Evolutionary conservation across 176 grass and related monocot species (phyloP).

Genomic region (Lolium multiflorum): DNA sequence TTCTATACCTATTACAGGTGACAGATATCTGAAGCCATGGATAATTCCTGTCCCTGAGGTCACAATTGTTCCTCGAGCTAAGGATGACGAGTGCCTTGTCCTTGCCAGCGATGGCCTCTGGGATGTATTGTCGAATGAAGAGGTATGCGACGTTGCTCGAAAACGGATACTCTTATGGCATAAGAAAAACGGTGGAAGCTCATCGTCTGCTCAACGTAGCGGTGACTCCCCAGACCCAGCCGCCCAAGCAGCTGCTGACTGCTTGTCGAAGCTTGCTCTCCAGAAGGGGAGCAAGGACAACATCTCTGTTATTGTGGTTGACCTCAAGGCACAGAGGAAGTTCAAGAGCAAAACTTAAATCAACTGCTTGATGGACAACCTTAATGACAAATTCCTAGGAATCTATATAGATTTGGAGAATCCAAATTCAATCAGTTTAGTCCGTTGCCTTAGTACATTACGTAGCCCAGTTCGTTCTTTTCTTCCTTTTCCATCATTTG

Average conservation of each 20-base stretch:
- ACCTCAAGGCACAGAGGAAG: slow-evolving; percentile 90
- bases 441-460: slow-evolving; percentile 49
- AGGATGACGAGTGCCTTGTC: slow-evolving; percentile 88
- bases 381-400: slow-evolving; percentile 41
- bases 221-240: slow-evolving; percentile 64
- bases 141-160: slow-evolving; percentile 79
- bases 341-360: slow-evolving; percentile 82
- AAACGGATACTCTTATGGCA: slow-evolving; percentile 85
- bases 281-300: slow-evolving; percentile 97
- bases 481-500: slow-evolving; percentile 37
- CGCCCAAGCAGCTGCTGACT: slow-evolving; percentile 83
- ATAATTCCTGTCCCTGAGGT: slow-evolving; percentile 92
- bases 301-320: slow-evolving; percentile 84
- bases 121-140: slow-evolving; percentile 89
- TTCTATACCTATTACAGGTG: slow-evolving; percentile 52
- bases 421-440: slow-evolving; percentile 58
- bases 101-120: slow-evolving; percentile 89
- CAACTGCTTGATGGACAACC: slow-evolving; percentile 44
- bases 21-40: slow-evolving; percentile 90
- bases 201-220: slow-evolving; percentile 39
- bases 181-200: slow-evolving; percentile 64
- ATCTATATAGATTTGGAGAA: slow-evolving; percentile 58
- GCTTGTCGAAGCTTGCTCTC: slow-evolving; percentile 76
- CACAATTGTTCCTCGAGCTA: slow-evolving; percentile 72
- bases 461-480: slow-evolving; percentile 53